These are phyloP conservation scores for Rhizophagus sp. DNA, from an alignment of 192 early-diverging fungal genomes.

Conservation along the genomic window DNA sequence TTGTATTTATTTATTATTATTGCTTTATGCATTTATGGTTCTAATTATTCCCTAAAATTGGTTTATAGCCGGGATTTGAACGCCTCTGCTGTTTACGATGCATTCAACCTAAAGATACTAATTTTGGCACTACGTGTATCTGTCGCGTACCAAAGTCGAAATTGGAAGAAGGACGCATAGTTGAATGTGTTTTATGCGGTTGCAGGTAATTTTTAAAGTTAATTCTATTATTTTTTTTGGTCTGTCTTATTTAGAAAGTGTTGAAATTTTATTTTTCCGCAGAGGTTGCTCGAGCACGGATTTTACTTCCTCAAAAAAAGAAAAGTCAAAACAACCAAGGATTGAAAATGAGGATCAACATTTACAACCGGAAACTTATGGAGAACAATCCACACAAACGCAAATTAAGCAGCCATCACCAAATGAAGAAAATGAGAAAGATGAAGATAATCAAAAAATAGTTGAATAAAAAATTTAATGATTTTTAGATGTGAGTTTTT, in stretches of 20 bases:
- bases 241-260: not conserved
- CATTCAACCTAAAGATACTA: slow-evolving; percentile 96
- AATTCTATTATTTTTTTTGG: not conserved
- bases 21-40: not conserved
- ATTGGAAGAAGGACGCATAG: slow-evolving; percentile 84
- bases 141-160: slow-evolving; percentile 94
- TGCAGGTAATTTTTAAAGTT: slow-evolving; percentile 48
- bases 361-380: too few species aligned
- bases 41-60: not conserved
- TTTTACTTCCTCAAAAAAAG: slow-evolving; percentile 23
- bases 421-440: too few species aligned
- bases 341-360: not conserved
- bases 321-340: slow-evolving; percentile 16
- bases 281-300: slow-evolving; percentile 33
- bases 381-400: too few species aligned
- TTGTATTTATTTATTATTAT: slow-evolving; percentile 10
- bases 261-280: not conserved
- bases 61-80: slow-evolving; percentile 83
- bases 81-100: slow-evolving; percentile 96
- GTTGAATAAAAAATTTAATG: too few species aligned
- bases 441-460: too few species aligned
- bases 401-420: too few species aligned
- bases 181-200: slow-evolving; percentile 96
- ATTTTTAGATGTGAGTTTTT: too few species aligned
- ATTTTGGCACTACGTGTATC: slow-evolving; percentile 95